Evolutionary conservation across 768 basidiomycete species (phyloP).

Genomic region (Termitomyces sp.): DNA sequence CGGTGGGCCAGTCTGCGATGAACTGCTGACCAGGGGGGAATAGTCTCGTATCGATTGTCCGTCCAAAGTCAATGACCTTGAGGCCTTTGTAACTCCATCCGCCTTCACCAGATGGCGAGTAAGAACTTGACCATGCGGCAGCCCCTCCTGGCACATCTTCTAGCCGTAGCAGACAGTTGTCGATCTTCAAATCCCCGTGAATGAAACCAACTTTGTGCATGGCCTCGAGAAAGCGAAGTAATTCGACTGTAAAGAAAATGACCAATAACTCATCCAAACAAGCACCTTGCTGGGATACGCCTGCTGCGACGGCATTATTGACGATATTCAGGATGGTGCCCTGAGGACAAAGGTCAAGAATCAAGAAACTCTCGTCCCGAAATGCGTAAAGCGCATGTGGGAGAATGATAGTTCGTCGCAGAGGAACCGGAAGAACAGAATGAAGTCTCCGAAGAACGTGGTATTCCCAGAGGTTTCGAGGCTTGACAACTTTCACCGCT

Average conservation of each 20-base stretch:
- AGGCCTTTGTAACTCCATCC: conserved; percentile 91
- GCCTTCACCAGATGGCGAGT: conserved; percentile 71
- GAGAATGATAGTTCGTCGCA: conserved; percentile 67
- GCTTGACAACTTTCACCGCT: conserved; percentile 90
- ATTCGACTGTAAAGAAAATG: conserved; percentile 92
- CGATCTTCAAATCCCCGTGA: conserved; percentile 98
- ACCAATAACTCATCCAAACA: conserved; percentile 91
- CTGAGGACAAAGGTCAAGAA: conserved; percentile 86
- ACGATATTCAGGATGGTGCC: conserved; percentile 91
- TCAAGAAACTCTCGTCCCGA: conserved; percentile 84
- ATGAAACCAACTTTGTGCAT: conserved; percentile 85
- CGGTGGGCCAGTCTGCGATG: conserved; percentile 83
- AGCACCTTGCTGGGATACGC: conserved; percentile 75
- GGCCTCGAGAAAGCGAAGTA: conserved; percentile 76
- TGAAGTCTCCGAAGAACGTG: conserved; percentile 79
- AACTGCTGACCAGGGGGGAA: conserved; percentile 82
- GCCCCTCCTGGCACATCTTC: conserved; percentile 74
- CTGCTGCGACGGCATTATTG: conserved; percentile 74
- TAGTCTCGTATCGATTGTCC: conserved; percentile 80
- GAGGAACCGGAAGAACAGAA: conserved; percentile 51
- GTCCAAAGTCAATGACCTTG: conserved; percentile 96
- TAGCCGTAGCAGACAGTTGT: conserved; percentile 94
- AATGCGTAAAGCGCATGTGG: conserved; percentile 83
- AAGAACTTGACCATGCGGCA: conserved; percentile 69
- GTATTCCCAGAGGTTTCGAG: conserved; percentile 91